Conservation (phyloP, 2,329 filamentous ascomycete genomes). For the Diaporthe sp. region DNA sequence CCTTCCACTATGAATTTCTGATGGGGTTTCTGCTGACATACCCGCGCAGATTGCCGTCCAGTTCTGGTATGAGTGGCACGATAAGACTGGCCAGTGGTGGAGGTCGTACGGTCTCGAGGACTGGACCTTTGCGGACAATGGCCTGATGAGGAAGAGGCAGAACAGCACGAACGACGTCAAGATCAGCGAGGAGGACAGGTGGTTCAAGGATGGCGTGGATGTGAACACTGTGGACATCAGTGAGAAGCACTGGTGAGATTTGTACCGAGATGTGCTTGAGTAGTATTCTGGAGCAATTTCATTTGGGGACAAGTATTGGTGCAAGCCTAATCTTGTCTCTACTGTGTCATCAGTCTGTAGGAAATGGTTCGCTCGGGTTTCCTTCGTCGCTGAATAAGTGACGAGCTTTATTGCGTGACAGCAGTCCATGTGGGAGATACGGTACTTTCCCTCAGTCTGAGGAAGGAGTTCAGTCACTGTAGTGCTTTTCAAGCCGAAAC, state of each 20-base stretch:
- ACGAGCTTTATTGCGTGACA: neutral
- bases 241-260: conserved; percentile 75
- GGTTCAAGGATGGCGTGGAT: conserved; percentile 79
- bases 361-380: neutral
- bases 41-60: conserved; percentile 79
- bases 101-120: conserved; percentile 89
- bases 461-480: neutral
- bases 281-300: neutral
- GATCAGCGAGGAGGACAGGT: conserved; percentile 73
- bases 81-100: conserved; percentile 82
- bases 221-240: conserved; percentile 76
- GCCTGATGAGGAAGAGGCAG: conserved; percentile 79
- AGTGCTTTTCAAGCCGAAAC: neutral
- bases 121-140: conserved; percentile 81
- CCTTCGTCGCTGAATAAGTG: neutral
- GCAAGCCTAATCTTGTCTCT: neutral
- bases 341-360: neutral
- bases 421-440: neutral
- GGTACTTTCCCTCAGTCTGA: too few relatives aligned
- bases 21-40: neutral
- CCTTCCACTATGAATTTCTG: too few relatives aligned
- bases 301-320: neutral
- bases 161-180: conserved; percentile 83
- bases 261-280: neutral
- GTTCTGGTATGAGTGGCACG: conserved; percentile 90